Percentiles rank a stretch among this genome's conserved stretches.
Conservation (phyloP, 306 rosid species). For the Vachellia collinsii region DNA sequence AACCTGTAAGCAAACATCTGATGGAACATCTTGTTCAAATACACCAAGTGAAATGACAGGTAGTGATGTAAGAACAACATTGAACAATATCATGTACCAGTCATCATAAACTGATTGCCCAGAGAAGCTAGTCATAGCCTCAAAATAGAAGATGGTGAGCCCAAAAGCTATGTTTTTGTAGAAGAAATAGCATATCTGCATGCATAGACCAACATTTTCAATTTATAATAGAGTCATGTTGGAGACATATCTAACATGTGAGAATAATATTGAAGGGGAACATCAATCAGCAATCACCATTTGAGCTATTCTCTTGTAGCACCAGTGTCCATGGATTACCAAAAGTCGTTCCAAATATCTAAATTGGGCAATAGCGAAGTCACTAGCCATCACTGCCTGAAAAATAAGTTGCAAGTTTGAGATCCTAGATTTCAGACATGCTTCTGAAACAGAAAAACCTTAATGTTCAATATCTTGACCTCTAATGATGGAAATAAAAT, state of each 20-base stretch:
- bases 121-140: slow-evolving; percentile 89
- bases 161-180: slow-evolving; percentile 99
- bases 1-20: slow-evolving; percentile 99
- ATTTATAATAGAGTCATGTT: background rate
- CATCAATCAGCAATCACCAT: slow-evolving; percentile 62
- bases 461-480: background rate
- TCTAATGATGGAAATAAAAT: background rate
- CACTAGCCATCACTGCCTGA: slow-evolving; percentile 99
- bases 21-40: slow-evolving; percentile 96
- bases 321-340: slow-evolving; percentile 99
- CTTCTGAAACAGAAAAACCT: slow-evolving; percentile 24
- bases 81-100: slow-evolving; percentile 94
- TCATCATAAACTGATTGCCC: slow-evolving; percentile 96
- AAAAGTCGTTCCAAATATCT: slow-evolving; percentile 94
- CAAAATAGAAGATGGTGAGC: slow-evolving; percentile 94
- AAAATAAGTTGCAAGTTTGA: slow-evolving; percentile 38
- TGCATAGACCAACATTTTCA: slow-evolving; percentile 19
- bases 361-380: slow-evolving; percentile 90
- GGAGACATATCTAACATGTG: background rate
- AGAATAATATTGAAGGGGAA: slow-evolving; percentile 34
- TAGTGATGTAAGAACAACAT: slow-evolving; percentile 91
- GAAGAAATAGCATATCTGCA: slow-evolving; percentile 98
- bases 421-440: slow-evolving; percentile 36
- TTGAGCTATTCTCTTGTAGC: slow-evolving; percentile 98
- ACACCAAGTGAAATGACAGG: slow-evolving; percentile 99